phyloP scores from a whole-genome alignment of 768 basidiomycete genomes.

The Crepidotus variabilis region DNA sequence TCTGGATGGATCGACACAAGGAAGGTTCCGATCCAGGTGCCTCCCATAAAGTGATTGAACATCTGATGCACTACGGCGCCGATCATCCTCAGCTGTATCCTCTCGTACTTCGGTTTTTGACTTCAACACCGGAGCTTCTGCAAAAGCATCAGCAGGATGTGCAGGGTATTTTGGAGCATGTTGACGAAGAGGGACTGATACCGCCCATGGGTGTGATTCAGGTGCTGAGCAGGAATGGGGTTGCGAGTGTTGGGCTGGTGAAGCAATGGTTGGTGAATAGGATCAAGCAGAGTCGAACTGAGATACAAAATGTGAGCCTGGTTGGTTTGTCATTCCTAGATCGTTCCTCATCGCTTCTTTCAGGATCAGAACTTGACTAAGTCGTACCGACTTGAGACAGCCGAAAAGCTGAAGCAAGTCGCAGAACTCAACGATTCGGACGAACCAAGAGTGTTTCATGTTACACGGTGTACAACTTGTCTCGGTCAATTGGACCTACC shows the following conservation, averaged over 20 bases:
- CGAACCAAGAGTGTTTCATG: slow-evolving; percentile 87
- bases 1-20: slow-evolving; percentile 79
- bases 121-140: slow-evolving; percentile 73
- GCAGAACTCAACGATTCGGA: slow-evolving; percentile 74
- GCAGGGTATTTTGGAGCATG: slow-evolving; percentile 62
- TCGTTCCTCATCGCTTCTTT: slow-evolving; percentile 1
- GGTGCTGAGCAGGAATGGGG: slow-evolving; percentile 81
- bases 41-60: slow-evolving; percentile 61
- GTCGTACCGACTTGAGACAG: slow-evolving; percentile 88
- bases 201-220: slow-evolving; percentile 89
- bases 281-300: slow-evolving; percentile 67
- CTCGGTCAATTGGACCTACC: slow-evolving; percentile 89
- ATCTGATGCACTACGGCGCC: slow-evolving; percentile 71
- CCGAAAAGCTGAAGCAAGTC: slow-evolving; percentile 75
- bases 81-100: slow-evolving; percentile 76
- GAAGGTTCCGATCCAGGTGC: slow-evolving; percentile 32
- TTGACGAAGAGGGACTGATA: slow-evolving; percentile 81
- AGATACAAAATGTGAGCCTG: slow-evolving; percentile 73
- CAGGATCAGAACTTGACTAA: slow-evolving; percentile 83
- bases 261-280: slow-evolving; percentile 86
- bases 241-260: slow-evolving; percentile 88
- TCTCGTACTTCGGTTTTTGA: slow-evolving; percentile 86
- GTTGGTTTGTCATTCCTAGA: slow-evolving; percentile 1
- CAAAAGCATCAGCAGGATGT: slow-evolving; percentile 70
- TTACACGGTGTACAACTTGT: slow-evolving; percentile 89